Percentiles rank a stretch among this genome's conserved stretches.
Conservation (phyloP, 2,329 filamentous ascomycete genomes). For the Fusarium luffae region DNA sequence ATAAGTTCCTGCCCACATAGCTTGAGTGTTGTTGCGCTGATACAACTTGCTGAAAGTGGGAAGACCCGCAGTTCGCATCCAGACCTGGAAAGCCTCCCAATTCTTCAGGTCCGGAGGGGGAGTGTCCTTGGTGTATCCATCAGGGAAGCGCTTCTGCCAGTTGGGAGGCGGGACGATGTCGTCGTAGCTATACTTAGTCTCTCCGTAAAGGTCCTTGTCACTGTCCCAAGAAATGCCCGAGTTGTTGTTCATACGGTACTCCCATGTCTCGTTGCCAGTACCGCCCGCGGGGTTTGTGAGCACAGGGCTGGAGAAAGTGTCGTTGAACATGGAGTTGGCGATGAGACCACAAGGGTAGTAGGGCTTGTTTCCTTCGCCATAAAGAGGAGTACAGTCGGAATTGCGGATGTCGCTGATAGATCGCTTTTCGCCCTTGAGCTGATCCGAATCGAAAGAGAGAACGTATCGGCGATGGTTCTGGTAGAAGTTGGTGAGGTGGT, state of each 20-base stretch:
- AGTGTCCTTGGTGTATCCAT: conserved; percentile 73
- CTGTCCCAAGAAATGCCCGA: conserved; percentile 86
- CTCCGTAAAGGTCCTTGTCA: conserved; percentile 82
- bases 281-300: conserved; percentile 61
- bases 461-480: conserved; percentile 98
- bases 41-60: conserved; percentile 96
- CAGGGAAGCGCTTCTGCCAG: conserved; percentile 77
- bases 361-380: conserved; percentile 69
- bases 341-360: conserved; percentile 97
- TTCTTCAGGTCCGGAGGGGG: conserved; percentile 77
- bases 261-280: conserved; percentile 51
- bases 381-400: conserved; percentile 81
- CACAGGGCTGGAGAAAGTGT: conserved; percentile 78
- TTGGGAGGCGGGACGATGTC: conserved; percentile 86
- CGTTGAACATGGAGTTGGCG: conserved; percentile 97
- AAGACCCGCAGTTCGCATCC: conserved; percentile 97
- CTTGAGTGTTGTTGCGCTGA: conserved; percentile 77
- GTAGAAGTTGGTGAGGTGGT: conserved; percentile 97
- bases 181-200: conserved; percentile 70
- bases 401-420: conserved; percentile 68
- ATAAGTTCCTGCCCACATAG: conserved; percentile 79
- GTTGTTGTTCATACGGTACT: conserved; percentile 81
- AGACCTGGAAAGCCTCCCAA: conserved; percentile 92
- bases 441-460: conserved; percentile 83
- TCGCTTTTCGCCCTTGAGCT: conserved; percentile 78